These are phyloP conservation scores for Penicillium paneum DNA, from an alignment of 2,329 filamentous ascomycete genomes.

Conservation along the genomic window DNA sequence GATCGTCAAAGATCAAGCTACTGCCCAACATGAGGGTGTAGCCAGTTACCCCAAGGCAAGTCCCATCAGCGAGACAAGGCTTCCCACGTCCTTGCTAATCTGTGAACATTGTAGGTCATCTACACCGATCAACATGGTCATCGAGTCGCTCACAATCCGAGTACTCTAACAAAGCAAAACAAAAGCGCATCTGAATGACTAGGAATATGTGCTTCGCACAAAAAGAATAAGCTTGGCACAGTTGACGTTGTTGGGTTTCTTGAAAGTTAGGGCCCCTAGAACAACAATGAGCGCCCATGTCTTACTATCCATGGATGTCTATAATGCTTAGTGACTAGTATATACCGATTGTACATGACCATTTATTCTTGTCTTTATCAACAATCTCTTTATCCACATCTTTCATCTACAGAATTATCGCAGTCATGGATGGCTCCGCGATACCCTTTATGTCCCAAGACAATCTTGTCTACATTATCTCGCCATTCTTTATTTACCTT, in stretches of 20 bases:
- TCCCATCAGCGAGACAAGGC: background rate
- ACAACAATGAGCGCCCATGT: background rate
- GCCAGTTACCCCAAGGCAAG: conserved; percentile 25
- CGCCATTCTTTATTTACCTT: background rate
- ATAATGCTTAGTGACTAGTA: background rate
- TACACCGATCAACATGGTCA: conserved; percentile 30
- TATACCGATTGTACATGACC: too few species aligned
- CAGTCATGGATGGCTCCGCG: background rate
- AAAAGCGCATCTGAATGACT: background rate
- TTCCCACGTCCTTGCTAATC: background rate
- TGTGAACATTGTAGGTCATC: conserved; percentile 19
- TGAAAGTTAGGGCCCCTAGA: background rate
- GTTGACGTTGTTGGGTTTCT: background rate
- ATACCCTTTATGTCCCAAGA: background rate
- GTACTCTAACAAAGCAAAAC: conserved; percentile 18
- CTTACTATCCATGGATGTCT: background rate
- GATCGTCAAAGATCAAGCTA: conserved; percentile 24
- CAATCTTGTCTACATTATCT: background rate
- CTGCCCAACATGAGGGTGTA: conserved; percentile 23
- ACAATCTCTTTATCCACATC: background rate
- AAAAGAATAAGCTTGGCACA: background rate
- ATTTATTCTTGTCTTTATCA: background rate
- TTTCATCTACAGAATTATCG: background rate
- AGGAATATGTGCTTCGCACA: too few species aligned
- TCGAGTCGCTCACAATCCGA: conserved; percentile 26